A percentile compares a stretch with the other conserved stretches of the same genome.
These are phyloP conservation scores for Wallacemonas sp. DNA, from an alignment of 208 protist genomes.

Conservation along the genomic window DNA sequence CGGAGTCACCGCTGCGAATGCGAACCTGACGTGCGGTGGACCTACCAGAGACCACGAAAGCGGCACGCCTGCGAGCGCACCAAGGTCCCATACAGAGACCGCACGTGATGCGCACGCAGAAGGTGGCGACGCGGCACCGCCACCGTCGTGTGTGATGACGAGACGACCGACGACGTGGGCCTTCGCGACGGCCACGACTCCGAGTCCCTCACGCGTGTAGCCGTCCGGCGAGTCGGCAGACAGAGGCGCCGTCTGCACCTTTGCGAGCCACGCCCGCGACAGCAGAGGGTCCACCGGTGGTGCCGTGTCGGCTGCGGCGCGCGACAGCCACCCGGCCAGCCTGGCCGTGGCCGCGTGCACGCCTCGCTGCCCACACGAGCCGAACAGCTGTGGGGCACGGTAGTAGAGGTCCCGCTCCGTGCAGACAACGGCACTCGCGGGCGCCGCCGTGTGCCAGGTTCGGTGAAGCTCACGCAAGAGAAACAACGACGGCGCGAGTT, in stretches of 20 bases:
- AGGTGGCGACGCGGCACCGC: too few species aligned
- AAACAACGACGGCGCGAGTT: not conserved
- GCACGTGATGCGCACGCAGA: too few species aligned
- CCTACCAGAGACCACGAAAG: not conserved
- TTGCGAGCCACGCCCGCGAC: not conserved
- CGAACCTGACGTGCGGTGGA: not conserved
- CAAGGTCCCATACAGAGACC: not conserved
- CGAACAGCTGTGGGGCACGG: slow-evolving; percentile 54
- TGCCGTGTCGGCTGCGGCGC: not conserved
- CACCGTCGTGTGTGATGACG: slow-evolving; percentile 7
- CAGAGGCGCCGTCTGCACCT: too few species aligned
- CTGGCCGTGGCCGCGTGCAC: slow-evolving; percentile 27
- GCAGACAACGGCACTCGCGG: slow-evolving; percentile 18
- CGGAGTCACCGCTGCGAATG: too few species aligned
- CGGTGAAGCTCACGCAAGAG: slow-evolving; percentile 6
- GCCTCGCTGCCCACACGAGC: slow-evolving; percentile 19
- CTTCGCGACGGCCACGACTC: slow-evolving; percentile 35
- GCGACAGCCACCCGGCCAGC: slow-evolving; percentile 25
- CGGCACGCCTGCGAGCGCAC: not conserved
- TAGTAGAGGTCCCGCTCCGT: slow-evolving; percentile 86
- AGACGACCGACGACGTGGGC: slow-evolving; percentile 35
- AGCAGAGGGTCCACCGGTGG: too few species aligned
- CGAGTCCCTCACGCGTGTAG: slow-evolving; percentile 51
- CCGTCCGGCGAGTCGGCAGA: too few species aligned
- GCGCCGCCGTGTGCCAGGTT: slow-evolving; percentile 1